Percentiles rank a stretch among this genome's conserved stretches.
Evolutionary conservation across 306 rosid species (phyloP).

Genomic region (Carpinus fangiana): DNA sequence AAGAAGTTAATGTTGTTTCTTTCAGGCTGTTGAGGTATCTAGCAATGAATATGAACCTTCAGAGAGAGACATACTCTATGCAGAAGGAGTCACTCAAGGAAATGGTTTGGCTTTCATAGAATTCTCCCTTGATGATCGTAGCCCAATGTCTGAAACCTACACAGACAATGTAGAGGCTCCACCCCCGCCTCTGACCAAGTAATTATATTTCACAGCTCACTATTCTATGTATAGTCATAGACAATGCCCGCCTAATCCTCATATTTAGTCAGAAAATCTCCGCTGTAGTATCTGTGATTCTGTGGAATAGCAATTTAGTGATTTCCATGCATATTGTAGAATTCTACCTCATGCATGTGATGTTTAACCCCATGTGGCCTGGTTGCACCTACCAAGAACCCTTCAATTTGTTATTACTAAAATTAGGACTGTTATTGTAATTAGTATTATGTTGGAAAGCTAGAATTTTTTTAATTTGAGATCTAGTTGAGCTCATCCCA

Average conservation of each 20-base stretch:
- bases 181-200: slow-evolving; percentile 73
- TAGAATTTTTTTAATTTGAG: not conserved
- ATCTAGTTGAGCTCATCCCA: not conserved
- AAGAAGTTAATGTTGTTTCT: slow-evolving; percentile 25
- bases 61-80: slow-evolving; percentile 85
- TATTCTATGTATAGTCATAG: not conserved
- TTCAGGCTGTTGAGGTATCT: slow-evolving; percentile 94
- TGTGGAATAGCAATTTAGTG: not conserved
- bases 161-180: slow-evolving; percentile 82
- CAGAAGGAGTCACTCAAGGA: slow-evolving; percentile 98
- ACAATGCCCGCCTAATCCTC: not conserved
- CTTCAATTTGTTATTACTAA: not conserved
- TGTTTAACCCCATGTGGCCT: not conserved
- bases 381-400: not conserved
- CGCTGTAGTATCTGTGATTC: not conserved
- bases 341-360: not conserved
- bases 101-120: slow-evolving; percentile 97
- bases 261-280: slow-evolving; percentile 1
- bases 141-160: slow-evolving; percentile 77
- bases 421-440: not conserved
- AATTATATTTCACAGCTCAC: slow-evolving; percentile 17
- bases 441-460: not conserved
- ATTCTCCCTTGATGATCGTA: slow-evolving; percentile 87
- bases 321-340: not conserved
- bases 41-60: slow-evolving; percentile 97